phyloP scores from a whole-genome alignment of 2,329 filamentous ascomycete species.

The Helotiales sp. region DNA sequence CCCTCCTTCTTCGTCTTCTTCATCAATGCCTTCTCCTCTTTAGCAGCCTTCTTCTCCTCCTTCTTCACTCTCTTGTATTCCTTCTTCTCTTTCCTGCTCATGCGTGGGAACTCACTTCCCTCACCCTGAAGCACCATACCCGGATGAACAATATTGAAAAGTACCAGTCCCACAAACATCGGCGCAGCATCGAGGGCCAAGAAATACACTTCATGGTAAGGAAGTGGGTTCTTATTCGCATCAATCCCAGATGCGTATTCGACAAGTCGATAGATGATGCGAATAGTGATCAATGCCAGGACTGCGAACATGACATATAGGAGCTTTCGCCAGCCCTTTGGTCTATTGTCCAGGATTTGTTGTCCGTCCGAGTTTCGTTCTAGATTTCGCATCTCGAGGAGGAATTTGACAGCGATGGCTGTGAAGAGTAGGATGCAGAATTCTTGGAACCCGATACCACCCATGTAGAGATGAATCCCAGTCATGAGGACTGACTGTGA shows the following conservation, averaged over 20 bases:
- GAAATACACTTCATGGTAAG: conserved; percentile 52
- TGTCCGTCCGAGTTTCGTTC: conserved; percentile 30
- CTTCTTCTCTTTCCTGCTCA: conserved; percentile 43
- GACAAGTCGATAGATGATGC: conserved; percentile 60
- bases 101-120: conserved; percentile 45
- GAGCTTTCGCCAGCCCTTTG: conserved; percentile 24
- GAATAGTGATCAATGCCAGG: conserved; percentile 45
- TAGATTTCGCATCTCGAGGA: conserved; percentile 37
- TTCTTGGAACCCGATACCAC: conserved; percentile 52
- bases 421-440: conserved; percentile 50
- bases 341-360: conserved; percentile 31
- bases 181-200: conserved; percentile 54
- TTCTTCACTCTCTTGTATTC: conserved; percentile 42
- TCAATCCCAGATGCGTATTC: conserved; percentile 52
- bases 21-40: conserved; percentile 37
- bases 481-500: conserved; percentile 33
- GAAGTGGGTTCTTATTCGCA: conserved; percentile 46
- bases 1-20: conserved; percentile 35
- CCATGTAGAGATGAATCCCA: conserved; percentile 50
- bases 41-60: conserved; percentile 46
- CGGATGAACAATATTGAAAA: conserved; percentile 48
- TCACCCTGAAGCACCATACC: conserved; percentile 47
- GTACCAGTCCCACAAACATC: conserved; percentile 49
- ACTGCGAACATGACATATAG: conserved; percentile 42
- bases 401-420: conserved; percentile 41